phyloP scores from a whole-genome alignment of 306 rosid genomes.

The Cicer judaicum region DNA sequence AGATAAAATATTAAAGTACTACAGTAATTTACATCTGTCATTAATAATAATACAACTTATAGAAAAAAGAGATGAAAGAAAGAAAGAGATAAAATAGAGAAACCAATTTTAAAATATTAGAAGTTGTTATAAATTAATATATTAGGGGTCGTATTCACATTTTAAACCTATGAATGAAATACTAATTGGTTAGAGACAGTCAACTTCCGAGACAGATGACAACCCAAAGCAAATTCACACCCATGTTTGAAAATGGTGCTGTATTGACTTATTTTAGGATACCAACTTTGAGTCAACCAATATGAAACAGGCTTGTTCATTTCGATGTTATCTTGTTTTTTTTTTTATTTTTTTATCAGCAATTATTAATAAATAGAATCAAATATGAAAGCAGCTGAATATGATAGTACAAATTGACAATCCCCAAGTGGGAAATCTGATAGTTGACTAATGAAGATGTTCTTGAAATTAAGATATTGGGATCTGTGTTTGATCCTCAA shows the following conservation, averaged over 20 bases:
- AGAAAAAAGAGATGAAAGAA: too few species aligned
- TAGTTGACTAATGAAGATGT: constrained; percentile 60
- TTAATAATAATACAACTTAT: too few species aligned
- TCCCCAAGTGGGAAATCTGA: constrained; percentile 58
- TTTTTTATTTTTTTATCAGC: neutral
- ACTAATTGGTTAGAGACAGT: constrained; percentile 19
- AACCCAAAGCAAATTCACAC: constrained; percentile 37
- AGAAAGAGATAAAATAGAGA: too few species aligned
- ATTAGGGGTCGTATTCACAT: neutral
- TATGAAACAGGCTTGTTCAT: constrained; percentile 34
- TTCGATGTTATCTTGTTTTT: neutral
- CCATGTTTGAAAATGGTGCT: constrained; percentile 40
- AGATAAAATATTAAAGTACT: too few species aligned
- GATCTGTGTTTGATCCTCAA: constrained; percentile 54
- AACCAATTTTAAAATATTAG: too few species aligned
- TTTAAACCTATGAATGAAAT: constrained; percentile 2
- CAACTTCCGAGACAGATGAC: constrained; percentile 43
- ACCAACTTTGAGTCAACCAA: constrained; percentile 47
- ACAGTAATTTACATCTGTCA: too few species aligned
- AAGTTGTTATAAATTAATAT: too few species aligned
- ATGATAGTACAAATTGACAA: constrained; percentile 30
- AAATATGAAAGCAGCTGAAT: constrained; percentile 26
- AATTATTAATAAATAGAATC: constrained; percentile 3
- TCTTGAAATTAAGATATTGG: constrained; percentile 56
- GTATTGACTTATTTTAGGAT: constrained; percentile 42